Evolutionary conservation across 108 stramenopile genomes (phyloP), one percentile per base, ranked within the genome.

Genomic region (Nitzschia inconspicua): DNA sequence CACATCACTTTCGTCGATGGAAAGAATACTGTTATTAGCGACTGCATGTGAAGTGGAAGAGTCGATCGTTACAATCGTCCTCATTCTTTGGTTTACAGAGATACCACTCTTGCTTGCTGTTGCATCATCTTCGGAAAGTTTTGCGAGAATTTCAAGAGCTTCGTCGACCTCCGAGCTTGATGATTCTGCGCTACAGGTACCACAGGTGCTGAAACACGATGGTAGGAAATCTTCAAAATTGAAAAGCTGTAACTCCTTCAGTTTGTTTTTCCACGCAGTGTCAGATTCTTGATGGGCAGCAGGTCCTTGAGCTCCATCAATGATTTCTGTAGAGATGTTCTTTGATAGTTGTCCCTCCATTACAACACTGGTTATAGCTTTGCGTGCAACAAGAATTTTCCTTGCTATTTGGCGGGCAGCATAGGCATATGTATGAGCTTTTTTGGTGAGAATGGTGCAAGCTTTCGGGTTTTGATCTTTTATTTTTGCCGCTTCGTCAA

Each of bases 371-470:
- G 53, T 32, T 4, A 34, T 13, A 54, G 34, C 11, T 13, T 18
- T 13, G 29, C 19, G 23, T 54, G 16, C 53, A 3, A 36, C 19
- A 9, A 54, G 0, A 54, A 23, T 36, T 37, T 36, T 25, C 24
- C 37, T 54, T 28, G 53, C 53, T 35, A 54, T 36, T 54, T 54
- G 53, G 10, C 57, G 19, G 10, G 57, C 59, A 19, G 51, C 68
- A 16, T 60, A 57, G 16, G 59, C 68, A 53, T 53, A 60, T 6
- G 54, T 49, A 47, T 58, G 57, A 4, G 59, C 68, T 36, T 60
- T 68, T 25, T 14, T 25, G 50, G 48, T 36, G 4, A 68, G 40
- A 14, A 40, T 29, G 25, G 43, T 26, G 1, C 40, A 44, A 11
- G 30, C 29, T 29, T 19, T 28, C 2, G 58, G 42, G 22, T 68